phyloP scores from a whole-genome alignment of 1,139 yeast genomes.

The Wickerhamomyces sp. region DNA sequence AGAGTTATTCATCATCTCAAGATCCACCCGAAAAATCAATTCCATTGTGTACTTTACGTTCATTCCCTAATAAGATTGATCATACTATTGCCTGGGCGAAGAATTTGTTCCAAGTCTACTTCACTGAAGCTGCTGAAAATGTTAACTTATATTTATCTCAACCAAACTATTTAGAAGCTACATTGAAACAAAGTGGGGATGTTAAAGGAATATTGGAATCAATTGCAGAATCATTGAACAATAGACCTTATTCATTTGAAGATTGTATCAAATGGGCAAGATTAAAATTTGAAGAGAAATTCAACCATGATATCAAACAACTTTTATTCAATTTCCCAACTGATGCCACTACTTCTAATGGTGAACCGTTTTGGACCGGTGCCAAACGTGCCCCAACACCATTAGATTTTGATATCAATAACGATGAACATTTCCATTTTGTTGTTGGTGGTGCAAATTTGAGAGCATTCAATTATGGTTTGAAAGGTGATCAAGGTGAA shows the following conservation, averaged over 20 bases:
- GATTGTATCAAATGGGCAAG: conserved; percentile 97
- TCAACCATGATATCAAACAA: conserved; percentile 81
- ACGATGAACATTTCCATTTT: conserved; percentile 76
- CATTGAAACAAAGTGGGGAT: conserved; percentile 88
- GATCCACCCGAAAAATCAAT: conserved; percentile 98
- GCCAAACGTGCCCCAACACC: conserved; percentile 96
- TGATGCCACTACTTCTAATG: conserved; percentile 86
- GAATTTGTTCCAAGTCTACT: conserved; percentile 89
- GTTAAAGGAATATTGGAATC: conserved; percentile 82
- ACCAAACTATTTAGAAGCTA: conserved; percentile 87
- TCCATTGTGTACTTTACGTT: conserved; percentile 93
- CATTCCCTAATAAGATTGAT: conserved; percentile 96
- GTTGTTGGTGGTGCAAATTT: conserved; percentile 87
- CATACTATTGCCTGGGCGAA: conserved; percentile 99
- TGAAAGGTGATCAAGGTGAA: conserved; percentile 56
- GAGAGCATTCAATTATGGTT: conserved; percentile 85
- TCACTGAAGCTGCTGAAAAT: conserved; percentile 85
- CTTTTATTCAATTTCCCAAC: conserved; percentile 88
- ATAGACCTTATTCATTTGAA: conserved; percentile 86
- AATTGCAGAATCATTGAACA: conserved; percentile 63
- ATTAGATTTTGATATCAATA: conserved; percentile 65
- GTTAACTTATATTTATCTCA: conserved; percentile 88
- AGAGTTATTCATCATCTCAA: conserved; percentile 91
- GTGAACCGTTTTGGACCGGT: conserved; percentile 97
- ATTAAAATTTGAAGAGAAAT: conserved; percentile 78